Percentiles rank a stretch among this genome's conserved stretches.
Conservation (phyloP, 371 early-diverging fungal species). For the Rhizopus stolonifer region DNA sequence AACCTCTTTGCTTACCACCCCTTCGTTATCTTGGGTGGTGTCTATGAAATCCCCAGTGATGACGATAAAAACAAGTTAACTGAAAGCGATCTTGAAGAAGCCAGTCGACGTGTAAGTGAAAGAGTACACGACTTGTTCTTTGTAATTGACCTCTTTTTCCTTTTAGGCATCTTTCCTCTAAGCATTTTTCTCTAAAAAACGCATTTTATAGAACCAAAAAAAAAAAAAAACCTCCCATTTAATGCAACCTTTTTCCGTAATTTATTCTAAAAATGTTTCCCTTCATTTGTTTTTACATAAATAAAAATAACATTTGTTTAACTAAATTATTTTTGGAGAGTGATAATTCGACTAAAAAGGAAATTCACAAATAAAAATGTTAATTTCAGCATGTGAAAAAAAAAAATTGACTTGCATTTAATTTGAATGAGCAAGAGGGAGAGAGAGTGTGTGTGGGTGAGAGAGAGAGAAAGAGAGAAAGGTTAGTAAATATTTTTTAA, state of each 20-base stretch:
- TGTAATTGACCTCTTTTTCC: background rate
- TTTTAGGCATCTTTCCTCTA: constrained; percentile 14
- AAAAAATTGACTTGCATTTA: too few relatives aligned
- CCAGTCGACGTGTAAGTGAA: constrained; percentile 39
- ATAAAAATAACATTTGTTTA: background rate
- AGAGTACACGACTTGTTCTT: background rate
- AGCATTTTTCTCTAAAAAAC: too few relatives aligned
- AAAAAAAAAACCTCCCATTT: too few relatives aligned
- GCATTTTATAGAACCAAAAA: background rate
- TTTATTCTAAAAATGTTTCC: background rate
- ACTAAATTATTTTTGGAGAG: too few relatives aligned
- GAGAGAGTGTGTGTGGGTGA: too few relatives aligned
- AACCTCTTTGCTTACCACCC: constrained; percentile 60
- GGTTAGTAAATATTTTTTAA: too few relatives aligned
- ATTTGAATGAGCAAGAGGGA: too few relatives aligned
- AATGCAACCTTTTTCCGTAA: background rate
- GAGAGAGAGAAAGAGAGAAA: too few relatives aligned
- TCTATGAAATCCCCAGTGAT: constrained; percentile 56
- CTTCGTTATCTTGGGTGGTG: constrained; percentile 59
- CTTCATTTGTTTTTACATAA: background rate
- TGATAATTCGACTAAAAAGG: too few relatives aligned
- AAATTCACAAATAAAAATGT: too few relatives aligned
- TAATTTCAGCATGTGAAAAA: too few relatives aligned
- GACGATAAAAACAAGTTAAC: constrained; percentile 41
- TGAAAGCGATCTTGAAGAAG: constrained; percentile 43